Base-by-base conservation (phyloP, 176 grass and related monocot species). In the Panicum miliaceum region DNA sequence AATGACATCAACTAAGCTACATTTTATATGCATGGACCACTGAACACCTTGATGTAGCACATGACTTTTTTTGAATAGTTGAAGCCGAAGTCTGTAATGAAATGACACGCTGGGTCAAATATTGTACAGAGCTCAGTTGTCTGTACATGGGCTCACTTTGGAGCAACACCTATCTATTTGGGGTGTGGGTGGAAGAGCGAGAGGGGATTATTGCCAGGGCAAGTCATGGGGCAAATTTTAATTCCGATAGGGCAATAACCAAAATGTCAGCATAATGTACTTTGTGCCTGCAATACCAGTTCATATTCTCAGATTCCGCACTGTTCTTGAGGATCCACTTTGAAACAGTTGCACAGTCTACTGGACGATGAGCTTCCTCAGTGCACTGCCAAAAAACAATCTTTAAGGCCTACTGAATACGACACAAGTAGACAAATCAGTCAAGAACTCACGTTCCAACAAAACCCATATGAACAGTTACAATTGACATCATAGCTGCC, bases 291-390 rank as follows among this genome's bases (percentile, higher is more conserved):
- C 66, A 68, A 67, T 92, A 96, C 97, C 97, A 99, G 76, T 99
- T 99, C 97, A 99, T 99, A 87, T 99, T 99, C 70, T 99, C 97
- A 8, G 97, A 99, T 76, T 99, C 97, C 0, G 97, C 91, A 36
- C 93, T 94, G 83, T 99, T 99, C 88, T 99, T 99, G 63, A 99
- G 84, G 53, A 99, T 96, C 97, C 97, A 99, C 83, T 94, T 99
- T 79, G 97, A 89, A 82, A 99, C 97, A 70, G 97, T 99, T 36
- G 78, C 89, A 86, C 97, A 99, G 65, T 99, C 93, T 48, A 99
- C 97, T 51, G 97, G 97, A 46, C 97, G 89, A 79, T 99, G 97
- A 92, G 97, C 97, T 94, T 99, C 97, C 84, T 99, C 97, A 5
- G 97, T 92, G 61, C 97, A 99, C 97, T 99, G 86, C 77, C 79